Percentiles rank a stretch among this genome's conserved stretches.
phyloP scores from a whole-genome alignment of 257 asterid species.

The Asclepias syriaca region DNA sequence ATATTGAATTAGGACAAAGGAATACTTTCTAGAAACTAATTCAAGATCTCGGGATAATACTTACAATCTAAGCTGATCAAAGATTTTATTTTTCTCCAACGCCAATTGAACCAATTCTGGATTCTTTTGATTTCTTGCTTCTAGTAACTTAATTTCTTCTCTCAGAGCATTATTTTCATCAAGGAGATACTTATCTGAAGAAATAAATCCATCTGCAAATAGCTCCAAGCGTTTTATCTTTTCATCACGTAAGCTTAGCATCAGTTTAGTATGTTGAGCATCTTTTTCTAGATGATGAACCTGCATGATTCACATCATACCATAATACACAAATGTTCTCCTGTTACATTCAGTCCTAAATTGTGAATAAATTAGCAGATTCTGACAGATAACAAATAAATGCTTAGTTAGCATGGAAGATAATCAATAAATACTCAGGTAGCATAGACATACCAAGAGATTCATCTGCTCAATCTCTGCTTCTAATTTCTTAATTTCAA shows the following conservation, averaged over 20 bases:
- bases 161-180: constrained; percentile 48
- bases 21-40: constrained; percentile 10
- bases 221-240: constrained; percentile 48
- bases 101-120: constrained; percentile 39
- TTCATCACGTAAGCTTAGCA: constrained; percentile 51
- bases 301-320: constrained; percentile 25
- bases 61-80: constrained; percentile 47
- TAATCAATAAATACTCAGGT: background rate
- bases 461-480: constrained; percentile 49
- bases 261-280: constrained; percentile 43
- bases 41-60: constrained; percentile 12
- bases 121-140: constrained; percentile 33
- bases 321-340: background rate
- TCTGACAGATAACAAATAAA: background rate
- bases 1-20: constrained; percentile 8
- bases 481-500: constrained; percentile 46
- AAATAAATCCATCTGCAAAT: constrained; percentile 39
- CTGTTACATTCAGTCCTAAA: background rate
- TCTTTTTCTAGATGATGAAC: constrained; percentile 51
- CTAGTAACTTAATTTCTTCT: constrained; percentile 50
- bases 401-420: background rate
- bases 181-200: constrained; percentile 42
- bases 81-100: constrained; percentile 44
- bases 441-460: constrained; percentile 31
- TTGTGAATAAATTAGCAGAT: background rate